These are phyloP conservation scores for Linaria vulgaris DNA, from an alignment of 257 asterid genomes.

Conservation along the genomic window DNA sequence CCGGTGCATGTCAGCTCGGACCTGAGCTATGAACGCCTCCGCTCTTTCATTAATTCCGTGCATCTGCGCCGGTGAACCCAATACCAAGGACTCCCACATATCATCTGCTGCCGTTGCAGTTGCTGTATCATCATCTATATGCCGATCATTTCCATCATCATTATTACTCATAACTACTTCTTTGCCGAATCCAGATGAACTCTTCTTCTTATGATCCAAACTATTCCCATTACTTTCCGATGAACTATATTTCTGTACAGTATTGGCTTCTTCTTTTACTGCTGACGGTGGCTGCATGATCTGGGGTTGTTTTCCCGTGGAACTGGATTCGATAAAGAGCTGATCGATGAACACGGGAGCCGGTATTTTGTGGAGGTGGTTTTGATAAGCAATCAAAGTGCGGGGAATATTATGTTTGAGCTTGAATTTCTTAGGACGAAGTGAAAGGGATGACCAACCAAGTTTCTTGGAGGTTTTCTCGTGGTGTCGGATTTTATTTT, in stretches of 20 bases:
- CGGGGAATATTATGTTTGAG: constrained; percentile 22
- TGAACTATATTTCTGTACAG: constrained; percentile 16
- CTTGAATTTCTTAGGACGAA: constrained; percentile 52
- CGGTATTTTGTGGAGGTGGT: constrained; percentile 24
- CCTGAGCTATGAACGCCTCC: constrained; percentile 69
- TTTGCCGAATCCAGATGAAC: neutral
- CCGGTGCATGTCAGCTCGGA: constrained; percentile 63
- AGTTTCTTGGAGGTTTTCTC: constrained; percentile 34
- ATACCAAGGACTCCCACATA: constrained; percentile 76
- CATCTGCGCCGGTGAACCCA: constrained; percentile 70
- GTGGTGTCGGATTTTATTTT: constrained; percentile 9
- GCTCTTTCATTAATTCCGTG: constrained; percentile 72
- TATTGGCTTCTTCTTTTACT: constrained; percentile 7
- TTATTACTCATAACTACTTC: neutral
- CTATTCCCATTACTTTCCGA: constrained; percentile 15
- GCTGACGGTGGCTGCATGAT: neutral
- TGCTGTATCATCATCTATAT: too few species aligned
- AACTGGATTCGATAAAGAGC: constrained; percentile 45
- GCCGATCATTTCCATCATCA: neutral
- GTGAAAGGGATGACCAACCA: constrained; percentile 34
- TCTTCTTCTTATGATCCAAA: neutral
- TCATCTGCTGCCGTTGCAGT: constrained; percentile 81
- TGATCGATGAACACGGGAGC: constrained; percentile 60
- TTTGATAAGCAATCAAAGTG: constrained; percentile 4
- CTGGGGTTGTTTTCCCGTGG: constrained; percentile 9